phyloP scores from a whole-genome alignment of 106 monocot genomes.

The Ottelia alismoides region DNA sequence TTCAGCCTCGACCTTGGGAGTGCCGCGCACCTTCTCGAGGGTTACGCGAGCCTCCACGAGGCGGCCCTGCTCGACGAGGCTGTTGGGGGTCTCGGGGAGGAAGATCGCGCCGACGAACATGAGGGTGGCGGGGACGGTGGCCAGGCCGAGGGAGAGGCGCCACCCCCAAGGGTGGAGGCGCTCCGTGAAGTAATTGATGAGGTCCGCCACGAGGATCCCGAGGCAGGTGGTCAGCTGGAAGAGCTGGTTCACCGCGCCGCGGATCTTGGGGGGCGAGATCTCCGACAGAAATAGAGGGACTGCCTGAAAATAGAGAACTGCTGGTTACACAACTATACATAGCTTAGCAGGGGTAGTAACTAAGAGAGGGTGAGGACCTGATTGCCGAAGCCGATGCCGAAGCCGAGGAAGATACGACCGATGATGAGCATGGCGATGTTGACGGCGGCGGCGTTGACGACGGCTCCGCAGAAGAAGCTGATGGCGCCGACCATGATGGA shows the following conservation, averaged over 20 bases:
- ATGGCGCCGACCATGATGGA: constrained; percentile 27
- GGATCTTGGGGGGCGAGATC: constrained; percentile 16
- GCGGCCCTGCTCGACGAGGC: constrained; percentile 22
- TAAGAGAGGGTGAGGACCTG: constrained; percentile 20
- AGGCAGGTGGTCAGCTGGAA: constrained; percentile 28
- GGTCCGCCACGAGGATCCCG: constrained; percentile 23
- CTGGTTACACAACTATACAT: background rate
- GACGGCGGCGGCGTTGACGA: constrained; percentile 24
- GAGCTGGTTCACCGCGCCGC: constrained; percentile 31
- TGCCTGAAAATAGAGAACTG: constrained; percentile 5
- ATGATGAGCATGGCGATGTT: constrained; percentile 31
- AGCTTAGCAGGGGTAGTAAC: too few relatives aligned
- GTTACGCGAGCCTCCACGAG: constrained; percentile 10
- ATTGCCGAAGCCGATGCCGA: constrained; percentile 42
- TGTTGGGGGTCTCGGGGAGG: constrained; percentile 30
- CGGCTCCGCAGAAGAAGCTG: constrained; percentile 42
- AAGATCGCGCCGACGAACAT: constrained; percentile 18
- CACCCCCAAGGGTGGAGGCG: constrained; percentile 28
- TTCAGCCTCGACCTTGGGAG: constrained; percentile 17
- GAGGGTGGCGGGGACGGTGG: constrained; percentile 20
- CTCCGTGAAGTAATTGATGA: constrained; percentile 28
- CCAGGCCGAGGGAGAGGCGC: constrained; percentile 30
- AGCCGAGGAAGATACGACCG: constrained; percentile 36
- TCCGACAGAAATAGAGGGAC: constrained; percentile 31
- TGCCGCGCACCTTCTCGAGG: constrained; percentile 22